These are phyloP conservation scores for Meira miltonrushii DNA, from an alignment of 1,284 basidiomycete genomes.

Conservation along the genomic window DNA sequence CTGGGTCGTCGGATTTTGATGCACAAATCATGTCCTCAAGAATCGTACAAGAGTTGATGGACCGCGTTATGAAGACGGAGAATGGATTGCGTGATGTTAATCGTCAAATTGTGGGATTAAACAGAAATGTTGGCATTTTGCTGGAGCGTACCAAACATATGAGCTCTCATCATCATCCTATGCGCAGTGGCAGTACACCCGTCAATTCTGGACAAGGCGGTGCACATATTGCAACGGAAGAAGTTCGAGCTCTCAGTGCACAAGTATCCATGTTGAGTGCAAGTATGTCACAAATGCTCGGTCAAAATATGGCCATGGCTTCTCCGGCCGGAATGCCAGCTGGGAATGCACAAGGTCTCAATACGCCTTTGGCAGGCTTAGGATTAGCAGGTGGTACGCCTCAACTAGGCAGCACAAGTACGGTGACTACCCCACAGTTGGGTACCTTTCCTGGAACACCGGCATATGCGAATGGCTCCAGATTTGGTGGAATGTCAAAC, in stretches of 20 bases:
- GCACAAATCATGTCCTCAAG: slow-evolving; percentile 17
- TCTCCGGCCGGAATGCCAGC: slow-evolving; percentile 13
- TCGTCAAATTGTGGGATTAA: slow-evolving; percentile 66
- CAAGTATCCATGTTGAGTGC: slow-evolving; percentile 32
- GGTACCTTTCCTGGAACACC: slow-evolving; percentile 15
- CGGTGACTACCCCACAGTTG: slow-evolving; percentile 23
- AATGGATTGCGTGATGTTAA: slow-evolving; percentile 67
- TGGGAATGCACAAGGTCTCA: background rate
- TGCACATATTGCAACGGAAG: slow-evolving; percentile 17
- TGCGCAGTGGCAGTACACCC: background rate
- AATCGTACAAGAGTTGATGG: slow-evolving; percentile 68
- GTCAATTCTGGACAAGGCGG: background rate
- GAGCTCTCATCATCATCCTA: slow-evolving; percentile 15
- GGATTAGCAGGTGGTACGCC: slow-evolving; percentile 23
- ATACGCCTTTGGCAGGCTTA: slow-evolving; percentile 18
- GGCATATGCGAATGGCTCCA: background rate
- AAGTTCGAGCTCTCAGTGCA: slow-evolving; percentile 31
- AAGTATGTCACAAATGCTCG: slow-evolving; percentile 32
- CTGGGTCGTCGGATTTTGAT: slow-evolving; percentile 9
- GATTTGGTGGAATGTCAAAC: background rate
- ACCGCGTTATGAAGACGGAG: slow-evolving; percentile 69
- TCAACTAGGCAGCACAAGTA: slow-evolving; percentile 18
- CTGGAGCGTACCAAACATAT: slow-evolving; percentile 59
- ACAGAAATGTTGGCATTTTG: slow-evolving; percentile 69
- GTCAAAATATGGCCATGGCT: background rate